Evolutionary conservation across 2,329 filamentous ascomycete species (phyloP), one percentile per base, ranked within the genome.

Genomic region (Fusarium nelsonii): DNA sequence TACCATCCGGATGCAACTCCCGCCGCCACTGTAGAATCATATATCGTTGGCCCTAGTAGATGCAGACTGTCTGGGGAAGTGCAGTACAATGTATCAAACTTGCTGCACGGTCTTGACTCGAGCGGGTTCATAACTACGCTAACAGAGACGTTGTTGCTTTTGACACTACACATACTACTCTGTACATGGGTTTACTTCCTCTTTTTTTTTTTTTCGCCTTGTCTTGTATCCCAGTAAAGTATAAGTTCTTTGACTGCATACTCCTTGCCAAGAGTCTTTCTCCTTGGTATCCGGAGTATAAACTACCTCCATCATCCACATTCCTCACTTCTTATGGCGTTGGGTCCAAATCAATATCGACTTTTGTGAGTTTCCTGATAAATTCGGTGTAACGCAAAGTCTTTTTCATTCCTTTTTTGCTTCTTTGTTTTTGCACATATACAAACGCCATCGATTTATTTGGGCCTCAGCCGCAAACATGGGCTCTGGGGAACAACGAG

Each of bases 101-200:
- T 30, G 30, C 64, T 63, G 52, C 66, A 68, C 52, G 57, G 58
- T 58, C 69, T 54, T 65, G 39, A 41, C 39, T 41, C 39, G 20
- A 26, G 2, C 2, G 23, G 23, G 4, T 5, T 23, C 6, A 23
- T 26, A 12, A 18, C 59, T 32, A 46, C 54, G 30, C 30, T 30
- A 30, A 30, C 32, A 64, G 3, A 11, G 30, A 30, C 30, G 30
- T 30, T 41, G 39, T 41, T 41, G 52, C 56, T 65, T 64, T 68
- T 64, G 61, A 57, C 57, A 51, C 30, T 30, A 30, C 30, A 8
- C 61, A 16, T 23, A 23, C n/a, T 15, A 16, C 23, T 6, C 23
- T 6, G 23, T 23, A 39, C 36, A 39, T 16, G 36, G 36, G 15
- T 39, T 39, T 15, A 8, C 36, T 39, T 39, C 36, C 14, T 14